Percentiles rank a stretch among this genome's conserved stretches.
phyloP scores from a whole-genome alignment of 257 asterid species.

The Galeopsis tetrahit region DNA sequence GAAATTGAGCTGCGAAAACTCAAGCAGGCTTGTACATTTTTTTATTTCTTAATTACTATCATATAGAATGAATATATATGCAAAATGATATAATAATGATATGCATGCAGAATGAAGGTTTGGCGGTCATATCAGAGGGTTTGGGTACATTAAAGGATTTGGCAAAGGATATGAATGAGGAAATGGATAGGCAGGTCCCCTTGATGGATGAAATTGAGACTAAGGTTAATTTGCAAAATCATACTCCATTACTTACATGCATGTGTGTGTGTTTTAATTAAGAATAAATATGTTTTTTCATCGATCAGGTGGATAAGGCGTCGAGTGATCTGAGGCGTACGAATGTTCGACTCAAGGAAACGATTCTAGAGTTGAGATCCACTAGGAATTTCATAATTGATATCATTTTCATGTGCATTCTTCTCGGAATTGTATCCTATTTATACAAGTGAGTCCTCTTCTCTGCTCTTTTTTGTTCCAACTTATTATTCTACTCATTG shows the following conservation, averaged over 20 bases:
- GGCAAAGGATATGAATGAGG: slow-evolving; percentile 95
- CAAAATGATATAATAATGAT: too few relatives aligned
- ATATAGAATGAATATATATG: too few relatives aligned
- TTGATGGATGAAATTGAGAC: slow-evolving; percentile 82
- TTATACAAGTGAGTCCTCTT: slow-evolving; percentile 78
- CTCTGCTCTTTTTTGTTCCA: neutral
- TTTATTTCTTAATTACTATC: too few relatives aligned
- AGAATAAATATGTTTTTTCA: neutral
- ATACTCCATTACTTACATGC: too few relatives aligned
- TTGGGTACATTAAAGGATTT: slow-evolving; percentile 73
- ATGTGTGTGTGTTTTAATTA: neutral
- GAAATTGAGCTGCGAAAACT: slow-evolving; percentile 83
- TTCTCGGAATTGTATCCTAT: slow-evolving; percentile 81
- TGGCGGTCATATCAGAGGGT: slow-evolving; percentile 79
- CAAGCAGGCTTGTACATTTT: slow-evolving; percentile 76
- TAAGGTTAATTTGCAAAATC: slow-evolving; percentile 49
- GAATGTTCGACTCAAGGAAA: slow-evolving; percentile 74
- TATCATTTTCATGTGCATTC: slow-evolving; percentile 64
- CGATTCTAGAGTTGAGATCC: slow-evolving; percentile 65
- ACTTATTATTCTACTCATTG: slow-evolving; percentile 10
- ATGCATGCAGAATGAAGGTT: slow-evolving; percentile 71
- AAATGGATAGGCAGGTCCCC: slow-evolving; percentile 93
- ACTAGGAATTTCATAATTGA: slow-evolving; percentile 71
- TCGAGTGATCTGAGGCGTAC: slow-evolving; percentile 62
- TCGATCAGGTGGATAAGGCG: slow-evolving; percentile 77